Evolutionary conservation across 1,284 basidiomycete species (phyloP), one percentile per base, ranked within the genome.

Genomic region (Cutaneotrichosporon sp.): DNA sequence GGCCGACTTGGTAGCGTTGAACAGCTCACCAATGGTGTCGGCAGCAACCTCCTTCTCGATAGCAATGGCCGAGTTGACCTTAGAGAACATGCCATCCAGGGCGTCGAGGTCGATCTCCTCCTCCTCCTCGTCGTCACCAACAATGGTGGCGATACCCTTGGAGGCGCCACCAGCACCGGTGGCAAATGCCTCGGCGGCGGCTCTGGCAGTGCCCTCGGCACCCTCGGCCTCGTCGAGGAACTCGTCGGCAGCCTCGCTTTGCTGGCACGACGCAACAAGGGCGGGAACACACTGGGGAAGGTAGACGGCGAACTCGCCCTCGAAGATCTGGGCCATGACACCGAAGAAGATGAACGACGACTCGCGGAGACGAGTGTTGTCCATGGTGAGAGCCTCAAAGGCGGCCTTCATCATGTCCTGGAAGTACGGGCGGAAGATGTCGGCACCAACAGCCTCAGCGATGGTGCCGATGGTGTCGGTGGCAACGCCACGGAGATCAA

Each of bases 1-100:
- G 66, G 88, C 85, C 34, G 74, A 75, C 68, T 85, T 84, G 48
- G 91, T 94, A 43, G 88, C 81, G 38, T 83, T 79, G 74, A 97
- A 97, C 56, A 99, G 78, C 49, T 90, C 87, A 52, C 94, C 91
- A 59, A 98, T 86, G 26, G 94, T 91, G 74, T 98, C 94, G 33
- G 92, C 91, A 6, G 96, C 94, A 54, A 97, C 96, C 79, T 98
- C 96, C 78, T 99, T 99, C 80, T 99, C 96, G 54, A 98, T 91
- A 49, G 93, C 94, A 62, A 98, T 87, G 41, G 93, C 93, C 65
- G 88, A 91, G 79, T 93, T 97, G 61, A 94, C 90, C 59, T 78
- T 77, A 51, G 75, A 71, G 72, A 80, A 79, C 66, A 79, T 71
- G 39, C 69, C 72, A 60, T 93, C 90, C 66, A 93, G 81, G 66